Percentiles rank a stretch among this genome's conserved stretches.
phyloP scores from a whole-genome alignment of 768 basidiomycete species.

The Podaxis sp. region DNA sequence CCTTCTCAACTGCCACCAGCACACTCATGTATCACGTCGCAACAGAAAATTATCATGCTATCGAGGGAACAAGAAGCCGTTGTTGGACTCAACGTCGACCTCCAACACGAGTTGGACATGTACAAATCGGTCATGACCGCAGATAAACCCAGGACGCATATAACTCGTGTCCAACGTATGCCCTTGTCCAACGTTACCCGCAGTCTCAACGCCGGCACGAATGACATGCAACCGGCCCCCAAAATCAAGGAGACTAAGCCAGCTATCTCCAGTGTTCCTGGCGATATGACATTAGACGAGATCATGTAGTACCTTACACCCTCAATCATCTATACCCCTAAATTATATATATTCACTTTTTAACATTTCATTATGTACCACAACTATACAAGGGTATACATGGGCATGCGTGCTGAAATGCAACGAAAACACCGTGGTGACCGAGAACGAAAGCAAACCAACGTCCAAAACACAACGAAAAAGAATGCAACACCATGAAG shows the following conservation, averaged over 20 bases:
- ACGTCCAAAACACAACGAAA: background rate
- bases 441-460: background rate
- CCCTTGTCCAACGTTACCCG: conserved; percentile 45
- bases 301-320: conserved; percentile 20
- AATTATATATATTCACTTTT: background rate
- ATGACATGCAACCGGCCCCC: conserved; percentile 7
- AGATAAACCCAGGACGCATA: conserved; percentile 51
- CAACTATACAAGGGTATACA: background rate
- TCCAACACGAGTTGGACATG: conserved; percentile 53
- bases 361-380: background rate
- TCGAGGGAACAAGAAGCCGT: conserved; percentile 48
- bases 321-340: background rate
- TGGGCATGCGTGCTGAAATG: background rate
- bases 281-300: conserved; percentile 54
- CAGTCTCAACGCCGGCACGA: conserved; percentile 28
- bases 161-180: conserved; percentile 49
- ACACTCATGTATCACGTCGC: background rate
- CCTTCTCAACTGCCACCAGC: background rate
- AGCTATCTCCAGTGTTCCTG: conserved; percentile 23
- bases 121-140: conserved; percentile 57
- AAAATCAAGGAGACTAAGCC: conserved; percentile 12
- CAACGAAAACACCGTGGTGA: background rate
- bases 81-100: conserved; percentile 39
- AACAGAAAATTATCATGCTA: conserved; percentile 48
- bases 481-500: background rate